phyloP scores from a whole-genome alignment of 352 stramenopile species.

The Thraustotheca clavata region DNA sequence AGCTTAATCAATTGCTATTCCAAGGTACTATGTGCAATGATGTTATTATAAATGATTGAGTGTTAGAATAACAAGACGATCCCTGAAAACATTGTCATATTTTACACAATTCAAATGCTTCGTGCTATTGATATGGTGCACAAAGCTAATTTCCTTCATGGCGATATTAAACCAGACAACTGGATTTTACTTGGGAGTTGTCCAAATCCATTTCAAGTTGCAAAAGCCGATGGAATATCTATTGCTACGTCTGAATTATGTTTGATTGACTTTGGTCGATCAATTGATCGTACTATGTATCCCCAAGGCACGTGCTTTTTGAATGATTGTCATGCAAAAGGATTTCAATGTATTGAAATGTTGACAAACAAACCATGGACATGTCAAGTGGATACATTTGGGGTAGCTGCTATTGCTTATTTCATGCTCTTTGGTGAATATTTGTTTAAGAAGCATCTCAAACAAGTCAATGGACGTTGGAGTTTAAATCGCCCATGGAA shows the following conservation, averaged over 20 bases:
- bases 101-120: constrained; percentile 79
- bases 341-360: constrained; percentile 83
- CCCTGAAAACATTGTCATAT: constrained; percentile 57
- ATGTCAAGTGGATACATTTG: constrained; percentile 80
- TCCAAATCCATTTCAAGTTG: constrained; percentile 18
- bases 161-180: constrained; percentile 84
- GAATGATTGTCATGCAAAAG: constrained; percentile 74
- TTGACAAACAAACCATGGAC: constrained; percentile 61
- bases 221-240: too few relatives aligned
- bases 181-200: constrained; percentile 49
- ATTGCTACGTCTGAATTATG: constrained; percentile 41
- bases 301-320: constrained; percentile 44
- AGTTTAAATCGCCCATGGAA: constrained; percentile 49
- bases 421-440: constrained; percentile 82
- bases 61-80: constrained; percentile 43
- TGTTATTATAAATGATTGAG: background rate
- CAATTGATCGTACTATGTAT: constrained; percentile 64
- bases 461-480: constrained; percentile 31
- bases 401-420: constrained; percentile 59
- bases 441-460: constrained; percentile 77
- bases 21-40: background rate
- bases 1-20: background rate
- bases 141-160: constrained; percentile 51
- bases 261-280: constrained; percentile 79
- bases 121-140: constrained; percentile 60